Conservation (phyloP, 208 protist species). For the Leishmania lainsoni region DNA sequence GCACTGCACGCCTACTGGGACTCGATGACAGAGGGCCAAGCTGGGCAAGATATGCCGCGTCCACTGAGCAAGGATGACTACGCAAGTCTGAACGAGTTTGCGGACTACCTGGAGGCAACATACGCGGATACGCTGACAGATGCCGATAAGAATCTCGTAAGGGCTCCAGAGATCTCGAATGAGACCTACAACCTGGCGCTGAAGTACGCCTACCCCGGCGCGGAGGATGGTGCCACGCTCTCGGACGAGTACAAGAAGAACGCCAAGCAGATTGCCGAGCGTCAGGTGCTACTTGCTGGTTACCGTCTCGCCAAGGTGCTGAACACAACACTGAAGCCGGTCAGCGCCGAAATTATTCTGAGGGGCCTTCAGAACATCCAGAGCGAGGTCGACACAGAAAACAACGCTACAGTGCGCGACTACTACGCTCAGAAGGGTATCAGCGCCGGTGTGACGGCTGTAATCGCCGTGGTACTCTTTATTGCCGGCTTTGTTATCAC, state of each 20-base stretch:
- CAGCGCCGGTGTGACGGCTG: constrained; percentile 24
- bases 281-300: constrained; percentile 22
- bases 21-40: constrained; percentile 40
- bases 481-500: constrained; percentile 18
- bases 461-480: constrained; percentile 26
- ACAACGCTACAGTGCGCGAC: constrained; percentile 5
- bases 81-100: constrained; percentile 32
- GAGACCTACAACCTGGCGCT: constrained; percentile 14
- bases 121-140: constrained; percentile 41
- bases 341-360: constrained; percentile 3
- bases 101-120: constrained; percentile 41
- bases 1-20: constrained; percentile 63
- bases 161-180: not conserved
- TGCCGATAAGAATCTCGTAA: constrained; percentile 14
- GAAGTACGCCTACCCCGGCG: constrained; percentile 38
- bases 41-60: constrained; percentile 14
- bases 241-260: constrained; percentile 33
- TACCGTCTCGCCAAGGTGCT: constrained; percentile 32
- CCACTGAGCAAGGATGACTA: constrained; percentile 38
- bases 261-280: constrained; percentile 18
- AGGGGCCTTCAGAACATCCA: constrained; percentile 22
- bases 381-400: constrained; percentile 6
- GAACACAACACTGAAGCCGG: constrained; percentile 21
- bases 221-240: constrained; percentile 29
- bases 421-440: constrained; percentile 20